phyloP scores from a whole-genome alignment of 1,284 basidiomycete species.

The Moniliella sp. region DNA sequence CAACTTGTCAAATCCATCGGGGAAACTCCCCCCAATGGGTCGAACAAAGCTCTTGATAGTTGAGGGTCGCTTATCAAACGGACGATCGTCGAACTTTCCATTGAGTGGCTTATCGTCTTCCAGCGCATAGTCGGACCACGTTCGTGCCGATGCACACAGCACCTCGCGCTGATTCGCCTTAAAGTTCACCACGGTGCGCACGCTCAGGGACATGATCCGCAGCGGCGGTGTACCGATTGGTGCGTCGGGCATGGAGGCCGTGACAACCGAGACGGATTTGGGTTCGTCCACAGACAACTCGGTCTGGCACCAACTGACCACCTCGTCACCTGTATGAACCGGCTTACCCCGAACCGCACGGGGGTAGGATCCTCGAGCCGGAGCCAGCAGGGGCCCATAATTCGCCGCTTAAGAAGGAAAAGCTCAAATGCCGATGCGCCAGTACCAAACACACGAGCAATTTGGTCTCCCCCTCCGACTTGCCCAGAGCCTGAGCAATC shows the following conservation, averaged over 20 bases:
- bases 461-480: too few relatives aligned
- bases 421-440: conserved; percentile 80
- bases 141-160: conserved; percentile 59
- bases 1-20: conserved; percentile 52
- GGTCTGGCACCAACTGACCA: conserved; percentile 42
- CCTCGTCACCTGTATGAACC: too few relatives aligned
- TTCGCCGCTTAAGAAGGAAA: conserved; percentile 79
- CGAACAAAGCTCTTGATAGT: conserved; percentile 72
- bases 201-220: conserved; percentile 67
- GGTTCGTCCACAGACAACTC: conserved; percentile 68
- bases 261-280: conserved; percentile 64
- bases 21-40: conserved; percentile 64
- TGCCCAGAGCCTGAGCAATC: too few relatives aligned
- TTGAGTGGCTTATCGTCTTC: conserved; percentile 26
- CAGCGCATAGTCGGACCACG: conserved; percentile 48
- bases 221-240: conserved; percentile 69
- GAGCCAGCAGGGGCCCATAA: conserved; percentile 97
- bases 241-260: conserved; percentile 50
- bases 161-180: conserved; percentile 79
- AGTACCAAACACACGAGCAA: conserved; percentile 72
- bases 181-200: conserved; percentile 83
- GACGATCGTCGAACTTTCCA: too few relatives aligned
- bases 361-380: conserved; percentile 51
- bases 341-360: too few relatives aligned
- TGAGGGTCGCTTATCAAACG: conserved; percentile 51